phyloP scores from a whole-genome alignment of 164 flowering plant genomes.

The Echeveria elegans region DNA sequence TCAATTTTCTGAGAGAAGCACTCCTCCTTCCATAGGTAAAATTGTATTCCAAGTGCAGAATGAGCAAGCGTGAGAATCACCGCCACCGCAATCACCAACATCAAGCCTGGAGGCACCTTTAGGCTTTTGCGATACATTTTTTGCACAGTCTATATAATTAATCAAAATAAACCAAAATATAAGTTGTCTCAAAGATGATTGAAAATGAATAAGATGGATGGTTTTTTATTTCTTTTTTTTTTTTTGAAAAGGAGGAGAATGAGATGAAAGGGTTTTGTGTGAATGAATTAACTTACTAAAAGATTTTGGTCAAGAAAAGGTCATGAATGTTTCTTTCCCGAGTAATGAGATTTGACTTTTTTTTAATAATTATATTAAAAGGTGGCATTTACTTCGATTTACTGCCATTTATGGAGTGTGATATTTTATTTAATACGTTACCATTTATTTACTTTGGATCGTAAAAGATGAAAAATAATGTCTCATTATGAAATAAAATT shows the following conservation, averaged over 20 bases:
- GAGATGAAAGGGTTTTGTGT: background rate
- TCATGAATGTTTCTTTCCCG: background rate
- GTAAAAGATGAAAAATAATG: no score
- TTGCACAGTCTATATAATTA: background rate
- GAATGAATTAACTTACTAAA: background rate
- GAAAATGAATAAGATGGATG: background rate
- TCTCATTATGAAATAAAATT: no score
- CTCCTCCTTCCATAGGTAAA: conserved; percentile 3
- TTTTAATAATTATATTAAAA: background rate
- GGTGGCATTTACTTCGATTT: background rate
- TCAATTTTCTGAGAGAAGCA: conserved; percentile 3
- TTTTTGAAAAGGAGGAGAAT: no score
- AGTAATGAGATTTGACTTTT: conserved; percentile 1
- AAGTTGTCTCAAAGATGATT: background rate
- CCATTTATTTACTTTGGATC: background rate
- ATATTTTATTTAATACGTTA: background rate
- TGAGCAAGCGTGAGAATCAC: conserved; percentile 2
- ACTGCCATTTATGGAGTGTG: background rate
- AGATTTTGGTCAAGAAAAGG: background rate
- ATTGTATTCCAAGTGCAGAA: conserved; percentile 1
- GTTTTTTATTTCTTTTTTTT: background rate
- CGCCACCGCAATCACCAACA: conserved; percentile 7
- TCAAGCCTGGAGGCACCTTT: background rate
- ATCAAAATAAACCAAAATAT: background rate
- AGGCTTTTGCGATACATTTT: background rate